Conservation (phyloP, 1,139 yeast genomes). For the Magnusiomyces suaveolens region DNA sequence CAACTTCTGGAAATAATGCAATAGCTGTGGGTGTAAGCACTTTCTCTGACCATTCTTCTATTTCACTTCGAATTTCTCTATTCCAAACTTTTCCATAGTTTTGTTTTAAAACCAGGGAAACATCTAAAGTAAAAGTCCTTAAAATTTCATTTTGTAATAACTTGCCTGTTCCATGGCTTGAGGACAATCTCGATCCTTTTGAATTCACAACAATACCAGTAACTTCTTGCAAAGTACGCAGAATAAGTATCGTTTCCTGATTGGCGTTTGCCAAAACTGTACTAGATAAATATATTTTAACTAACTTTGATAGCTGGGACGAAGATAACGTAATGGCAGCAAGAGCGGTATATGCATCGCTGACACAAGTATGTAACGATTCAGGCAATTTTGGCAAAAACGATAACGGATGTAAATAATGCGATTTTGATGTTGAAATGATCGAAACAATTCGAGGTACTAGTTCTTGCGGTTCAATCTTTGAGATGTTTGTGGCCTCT, state of each 20-base stretch:
- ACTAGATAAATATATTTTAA: not conserved
- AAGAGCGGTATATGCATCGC: not conserved
- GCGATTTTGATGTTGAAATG: not conserved
- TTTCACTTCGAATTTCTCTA: constrained; percentile 15
- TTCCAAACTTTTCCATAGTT: constrained; percentile 17
- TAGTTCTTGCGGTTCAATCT: not conserved
- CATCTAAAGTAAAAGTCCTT: constrained; percentile 11
- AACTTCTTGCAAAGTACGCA: not conserved
- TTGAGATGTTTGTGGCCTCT: not conserved
- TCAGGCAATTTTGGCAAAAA: not conserved
- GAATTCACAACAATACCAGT: not conserved
- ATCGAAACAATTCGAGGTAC: not conserved
- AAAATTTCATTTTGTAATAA: constrained; percentile 15
- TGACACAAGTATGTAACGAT: not conserved
- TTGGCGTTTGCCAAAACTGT: not conserved
- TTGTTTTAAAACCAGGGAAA: constrained; percentile 8
- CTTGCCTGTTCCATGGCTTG: constrained; percentile 11
- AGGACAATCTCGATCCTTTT: not conserved
- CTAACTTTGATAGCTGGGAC: not conserved
- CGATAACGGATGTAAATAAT: not conserved
- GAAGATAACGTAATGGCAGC: not conserved
- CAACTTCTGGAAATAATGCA: not conserved
- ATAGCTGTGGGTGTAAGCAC: constrained; percentile 4
- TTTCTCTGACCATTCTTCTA: constrained; percentile 16
- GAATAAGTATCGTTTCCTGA: not conserved